Conservation (phyloP, 441 rosid genomes). For the Kokia cookei region DNA sequence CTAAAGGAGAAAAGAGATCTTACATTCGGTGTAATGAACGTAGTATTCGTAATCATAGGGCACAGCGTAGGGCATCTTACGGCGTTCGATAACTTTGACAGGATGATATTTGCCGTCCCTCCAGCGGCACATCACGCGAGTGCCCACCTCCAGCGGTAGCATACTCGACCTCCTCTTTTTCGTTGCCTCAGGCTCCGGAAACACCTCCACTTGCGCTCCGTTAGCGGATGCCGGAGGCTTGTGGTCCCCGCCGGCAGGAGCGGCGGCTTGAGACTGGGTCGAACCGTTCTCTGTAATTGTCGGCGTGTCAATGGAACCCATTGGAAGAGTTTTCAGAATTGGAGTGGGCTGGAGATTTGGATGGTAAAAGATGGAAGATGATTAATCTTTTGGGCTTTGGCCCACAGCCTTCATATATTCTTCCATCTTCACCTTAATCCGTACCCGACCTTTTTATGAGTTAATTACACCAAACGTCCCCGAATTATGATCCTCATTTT, state of each 20-base stretch:
- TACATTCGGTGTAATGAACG: conserved; percentile 98
- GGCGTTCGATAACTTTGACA: conserved; percentile 94
- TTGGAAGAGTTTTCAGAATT: conserved; percentile 12
- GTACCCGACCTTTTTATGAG: no score
- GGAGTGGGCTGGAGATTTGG: neutral
- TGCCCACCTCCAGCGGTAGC: conserved; percentile 91
- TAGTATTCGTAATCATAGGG: conserved; percentile 87
- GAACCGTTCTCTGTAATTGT: conserved; percentile 40
- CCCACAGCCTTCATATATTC: neutral
- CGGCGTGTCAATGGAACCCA: conserved; percentile 81
- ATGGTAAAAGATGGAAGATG: neutral
- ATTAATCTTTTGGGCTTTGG: neutral
- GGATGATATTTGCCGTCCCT: conserved; percentile 94
- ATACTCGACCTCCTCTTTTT: conserved; percentile 61
- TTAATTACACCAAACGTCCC: no score
- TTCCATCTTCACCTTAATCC: neutral
- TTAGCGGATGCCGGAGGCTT: conserved; percentile 14
- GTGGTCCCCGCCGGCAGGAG: conserved; percentile 25
- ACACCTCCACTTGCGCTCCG: conserved; percentile 14
- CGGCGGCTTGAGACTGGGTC: conserved; percentile 16
- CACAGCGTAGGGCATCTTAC: conserved; percentile 48
- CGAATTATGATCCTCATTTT: no score
- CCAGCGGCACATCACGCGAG: conserved; percentile 97
- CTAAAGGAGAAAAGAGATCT: conserved; percentile 19
- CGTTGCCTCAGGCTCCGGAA: conserved; percentile 45